Base-by-base conservation (phyloP, 768 basidiomycete genomes). In the Boletus pseudo-olivaceus region DNA sequence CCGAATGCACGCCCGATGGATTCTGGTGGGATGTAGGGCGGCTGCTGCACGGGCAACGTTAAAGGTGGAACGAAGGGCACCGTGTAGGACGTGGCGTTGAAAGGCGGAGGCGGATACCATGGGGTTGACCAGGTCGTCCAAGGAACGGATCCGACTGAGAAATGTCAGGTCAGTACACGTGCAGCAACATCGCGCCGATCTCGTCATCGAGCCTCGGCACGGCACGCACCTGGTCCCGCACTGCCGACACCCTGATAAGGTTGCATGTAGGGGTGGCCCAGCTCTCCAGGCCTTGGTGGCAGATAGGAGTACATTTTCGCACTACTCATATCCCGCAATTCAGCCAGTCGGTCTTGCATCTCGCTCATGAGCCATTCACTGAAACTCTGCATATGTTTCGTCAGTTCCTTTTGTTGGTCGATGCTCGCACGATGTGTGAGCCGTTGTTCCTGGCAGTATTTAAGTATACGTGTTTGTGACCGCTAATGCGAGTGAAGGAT, bases 301-400 rank as follows among this genome's bases (percentile, higher is more conserved):
- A 10, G 40, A 37, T 17, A 15, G 9, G 34, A 5, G 40, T 49
- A 15, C 32, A 7, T n/a, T 29, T 32, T 44, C 12, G 27, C 34
- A 34, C 14, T 2, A 17, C n/a, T 33, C 34, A 43, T 47, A 27
- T 29, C 19, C 32, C 47, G 47, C 47, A 49, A 35, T 6, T 56
- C 53, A 6, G 23, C 1, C 19, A 45, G 11, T 40, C 35, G 29
- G 37, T 56, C 54, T 35, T 45, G 47, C 54, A 57, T 44, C 42
- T 56, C 56, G 35, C 12, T 45, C 54, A 56, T 49, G 5, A 57
- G 26, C 56, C 56, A 57, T 43, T 56, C 54, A 7, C 27, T 49
- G 27, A 45, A 7, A 30, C 26, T 44, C 26, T 30, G 35, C 33
- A 35, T 49, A 11, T 49, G 47, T 30, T 35, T 49, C 17, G 42